phyloP scores from a whole-genome alignment of 2,329 filamentous ascomycete species.

The Sporothrix variecibatus region DNA sequence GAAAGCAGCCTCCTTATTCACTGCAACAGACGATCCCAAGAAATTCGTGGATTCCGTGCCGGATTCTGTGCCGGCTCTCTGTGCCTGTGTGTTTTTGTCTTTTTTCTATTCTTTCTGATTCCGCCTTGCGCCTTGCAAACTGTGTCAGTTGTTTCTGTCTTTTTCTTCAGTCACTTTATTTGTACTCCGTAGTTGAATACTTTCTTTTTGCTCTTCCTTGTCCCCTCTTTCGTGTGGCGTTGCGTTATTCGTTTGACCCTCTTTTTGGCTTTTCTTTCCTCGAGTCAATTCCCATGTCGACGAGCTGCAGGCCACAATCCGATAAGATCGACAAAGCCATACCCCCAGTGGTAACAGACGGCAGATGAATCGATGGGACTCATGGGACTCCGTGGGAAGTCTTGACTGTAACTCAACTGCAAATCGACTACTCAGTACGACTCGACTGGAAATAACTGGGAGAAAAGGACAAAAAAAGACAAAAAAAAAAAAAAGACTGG shows the following conservation, averaged over 20 bases:
- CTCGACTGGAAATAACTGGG: neutral
- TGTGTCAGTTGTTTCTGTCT: neutral
- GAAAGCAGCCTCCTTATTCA: slow-evolving; percentile 4
- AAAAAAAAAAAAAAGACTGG: neutral
- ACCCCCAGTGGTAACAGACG: neutral
- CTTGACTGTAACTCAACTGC: neutral
- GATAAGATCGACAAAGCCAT: slow-evolving; percentile 9
- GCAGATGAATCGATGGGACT: neutral
- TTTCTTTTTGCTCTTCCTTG: neutral
- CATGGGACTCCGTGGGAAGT: neutral
- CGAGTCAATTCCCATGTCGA: neutral
- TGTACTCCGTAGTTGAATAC: neutral
- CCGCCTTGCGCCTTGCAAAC: neutral
- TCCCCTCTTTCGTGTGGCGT: neutral
- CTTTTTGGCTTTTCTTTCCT: neutral
- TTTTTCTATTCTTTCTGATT: neutral
- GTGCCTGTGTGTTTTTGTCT: neutral
- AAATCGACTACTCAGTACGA: neutral
- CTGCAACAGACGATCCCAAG: slow-evolving; percentile 9
- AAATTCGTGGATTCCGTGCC: neutral
- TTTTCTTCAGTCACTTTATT: neutral
- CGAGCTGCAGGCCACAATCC: slow-evolving; percentile 5
- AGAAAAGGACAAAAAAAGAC: neutral
- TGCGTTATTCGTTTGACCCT: neutral
- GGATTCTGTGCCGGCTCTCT: neutral